These are phyloP conservation scores for Beta lomatogona DNA, from an alignment of 179 eudicot genomes.

Conservation along the genomic window DNA sequence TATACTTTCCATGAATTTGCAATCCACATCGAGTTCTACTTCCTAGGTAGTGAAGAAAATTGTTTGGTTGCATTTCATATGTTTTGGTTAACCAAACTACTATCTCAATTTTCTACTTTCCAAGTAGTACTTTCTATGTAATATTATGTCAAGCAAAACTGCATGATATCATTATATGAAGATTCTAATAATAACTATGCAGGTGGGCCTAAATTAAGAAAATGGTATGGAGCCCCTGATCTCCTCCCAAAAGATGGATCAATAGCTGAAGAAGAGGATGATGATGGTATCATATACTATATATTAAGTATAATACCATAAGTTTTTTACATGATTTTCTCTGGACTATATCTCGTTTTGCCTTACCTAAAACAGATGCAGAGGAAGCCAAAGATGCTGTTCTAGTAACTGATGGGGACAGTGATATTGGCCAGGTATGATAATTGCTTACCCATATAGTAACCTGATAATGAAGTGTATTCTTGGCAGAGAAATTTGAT, in stretches of 20 bases:
- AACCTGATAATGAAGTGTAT: too few species aligned
- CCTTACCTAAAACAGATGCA: constrained; percentile 45
- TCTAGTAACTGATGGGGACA: constrained; percentile 89
- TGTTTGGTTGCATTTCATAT: too few species aligned
- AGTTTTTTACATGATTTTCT: neutral
- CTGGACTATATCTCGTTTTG: neutral
- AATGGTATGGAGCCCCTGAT: constrained; percentile 99
- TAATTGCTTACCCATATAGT: neutral
- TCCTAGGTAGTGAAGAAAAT: too few species aligned
- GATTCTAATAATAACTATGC: constrained; percentile 2
- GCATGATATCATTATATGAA: neutral
- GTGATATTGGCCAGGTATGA: constrained; percentile 91
- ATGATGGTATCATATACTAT: constrained; percentile 26
- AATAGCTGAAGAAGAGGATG: constrained; percentile 45
- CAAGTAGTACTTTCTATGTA: too few species aligned
- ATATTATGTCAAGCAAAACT: neutral
- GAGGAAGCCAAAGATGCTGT: constrained; percentile 77
- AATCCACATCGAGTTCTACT: too few species aligned
- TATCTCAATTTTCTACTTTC: neutral
- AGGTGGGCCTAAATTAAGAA: constrained; percentile 97
- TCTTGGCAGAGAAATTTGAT: too few species aligned
- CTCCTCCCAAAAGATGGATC: constrained; percentile 71
- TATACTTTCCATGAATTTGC: too few species aligned
- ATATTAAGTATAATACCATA: neutral
- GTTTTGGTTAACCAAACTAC: too few species aligned